Percentiles rank a stretch among this genome's conserved stretches.
Evolutionary conservation across 164 flowering plant genomes (phyloP).

Genomic region (Stephania yunnanensis): DNA sequence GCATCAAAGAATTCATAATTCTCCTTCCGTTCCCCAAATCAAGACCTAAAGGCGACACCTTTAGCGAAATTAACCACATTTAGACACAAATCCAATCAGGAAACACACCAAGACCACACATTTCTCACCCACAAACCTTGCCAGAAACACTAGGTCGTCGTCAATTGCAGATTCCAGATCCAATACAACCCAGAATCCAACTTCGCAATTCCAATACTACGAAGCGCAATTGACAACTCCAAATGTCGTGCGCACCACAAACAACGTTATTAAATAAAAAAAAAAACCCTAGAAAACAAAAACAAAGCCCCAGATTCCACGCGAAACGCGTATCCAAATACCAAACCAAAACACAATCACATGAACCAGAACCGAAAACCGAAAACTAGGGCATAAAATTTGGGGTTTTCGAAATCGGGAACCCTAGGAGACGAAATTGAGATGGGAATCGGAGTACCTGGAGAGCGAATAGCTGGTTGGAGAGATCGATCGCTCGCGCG

Average conservation of each 20-base stretch:
- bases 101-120: background rate
- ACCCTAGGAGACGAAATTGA: background rate
- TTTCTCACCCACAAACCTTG: background rate
- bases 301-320: background rate
- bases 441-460: background rate
- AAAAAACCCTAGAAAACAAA: background rate
- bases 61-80: background rate
- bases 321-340: background rate
- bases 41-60: no score
- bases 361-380: background rate
- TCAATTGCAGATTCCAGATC: background rate
- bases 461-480: background rate
- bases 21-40: no score
- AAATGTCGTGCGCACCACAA: background rate
- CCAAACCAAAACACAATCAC: background rate
- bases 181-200: background rate
- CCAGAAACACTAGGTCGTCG: background rate
- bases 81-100: background rate
- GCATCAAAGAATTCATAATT: no score
- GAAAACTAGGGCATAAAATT: background rate
- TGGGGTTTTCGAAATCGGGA: background rate
- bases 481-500: background rate
- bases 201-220: background rate
- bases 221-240: background rate
- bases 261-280: background rate